Conservation (phyloP, 305 asterid genomes). For the Fraxinus floribunda region DNA sequence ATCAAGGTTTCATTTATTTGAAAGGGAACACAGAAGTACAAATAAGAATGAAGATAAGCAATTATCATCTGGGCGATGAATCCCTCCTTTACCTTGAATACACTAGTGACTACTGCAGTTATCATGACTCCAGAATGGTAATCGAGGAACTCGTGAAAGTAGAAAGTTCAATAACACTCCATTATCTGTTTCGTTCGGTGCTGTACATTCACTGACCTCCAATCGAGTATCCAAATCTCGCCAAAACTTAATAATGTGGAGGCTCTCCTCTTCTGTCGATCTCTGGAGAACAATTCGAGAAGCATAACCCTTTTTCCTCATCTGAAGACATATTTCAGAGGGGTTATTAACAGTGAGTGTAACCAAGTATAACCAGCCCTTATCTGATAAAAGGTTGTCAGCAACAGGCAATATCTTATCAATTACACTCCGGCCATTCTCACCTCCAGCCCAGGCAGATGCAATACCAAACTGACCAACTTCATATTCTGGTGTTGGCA, state of each 20-base stretch:
- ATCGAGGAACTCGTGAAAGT: conserved; percentile 24
- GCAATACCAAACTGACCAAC: conserved; percentile 65
- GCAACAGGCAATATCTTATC: conserved; percentile 69
- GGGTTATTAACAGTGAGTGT: conserved; percentile 57
- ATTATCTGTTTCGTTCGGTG: conserved; percentile 12
- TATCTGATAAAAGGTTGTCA: conserved; percentile 54
- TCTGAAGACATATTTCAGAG: conserved; percentile 51
- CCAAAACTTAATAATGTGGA: conserved; percentile 66
- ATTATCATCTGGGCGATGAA: conserved; percentile 23
- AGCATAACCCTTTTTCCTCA: conserved; percentile 68
- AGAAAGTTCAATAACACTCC: conserved; percentile 14
- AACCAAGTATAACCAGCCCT: conserved; percentile 66
- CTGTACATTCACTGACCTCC: conserved; percentile 34
- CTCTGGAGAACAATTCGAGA: conserved; percentile 61
- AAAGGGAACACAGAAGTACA: neutral
- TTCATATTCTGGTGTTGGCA: conserved; percentile 85
- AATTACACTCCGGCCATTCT: conserved; percentile 60
- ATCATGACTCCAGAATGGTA: conserved; percentile 34
- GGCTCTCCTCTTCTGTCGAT: conserved; percentile 76
- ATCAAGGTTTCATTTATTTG: neutral
- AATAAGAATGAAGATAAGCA: neutral
- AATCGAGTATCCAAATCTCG: conserved; percentile 40
- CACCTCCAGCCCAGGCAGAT: conserved; percentile 80
- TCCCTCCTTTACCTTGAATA: neutral
- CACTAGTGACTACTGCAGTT: conserved; percentile 24